phyloP scores from a whole-genome alignment of 306 rosid genomes.

The Amphicarpaea edgeworthii region DNA sequence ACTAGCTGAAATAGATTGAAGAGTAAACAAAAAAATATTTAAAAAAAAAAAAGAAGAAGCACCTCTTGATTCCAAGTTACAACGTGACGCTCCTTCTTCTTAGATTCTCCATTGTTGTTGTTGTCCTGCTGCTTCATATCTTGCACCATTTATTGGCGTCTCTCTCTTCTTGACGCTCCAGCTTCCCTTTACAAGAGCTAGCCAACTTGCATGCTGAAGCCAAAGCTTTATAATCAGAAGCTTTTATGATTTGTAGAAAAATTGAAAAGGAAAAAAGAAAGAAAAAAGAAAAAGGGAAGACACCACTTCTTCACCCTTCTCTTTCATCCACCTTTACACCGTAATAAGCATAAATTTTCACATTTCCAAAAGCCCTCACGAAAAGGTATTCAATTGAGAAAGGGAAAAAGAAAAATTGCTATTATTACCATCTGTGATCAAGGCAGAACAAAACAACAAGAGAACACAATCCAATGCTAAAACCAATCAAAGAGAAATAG shows the following conservation, averaged over 20 bases:
- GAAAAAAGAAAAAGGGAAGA: not conserved
- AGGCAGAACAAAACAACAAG: constrained; percentile 10
- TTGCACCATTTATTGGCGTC: constrained; percentile 44
- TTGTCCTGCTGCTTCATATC: constrained; percentile 45
- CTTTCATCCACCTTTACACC: constrained; percentile 54
- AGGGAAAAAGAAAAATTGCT: not conserved
- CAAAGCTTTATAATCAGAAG: constrained; percentile 47
- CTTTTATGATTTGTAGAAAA: constrained; percentile 7
- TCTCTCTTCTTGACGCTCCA: constrained; percentile 68
- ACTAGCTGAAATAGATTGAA: not conserved
- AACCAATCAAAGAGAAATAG: constrained; percentile 33
- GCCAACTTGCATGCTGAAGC: constrained; percentile 66
- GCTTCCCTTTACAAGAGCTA: constrained; percentile 56
- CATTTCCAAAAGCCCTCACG: constrained; percentile 49
- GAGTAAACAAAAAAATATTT: not conserved
- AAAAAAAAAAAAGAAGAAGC: not conserved
- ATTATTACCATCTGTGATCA: constrained; percentile 47
- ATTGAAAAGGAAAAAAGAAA: not conserved
- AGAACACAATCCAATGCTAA: constrained; percentile 33
- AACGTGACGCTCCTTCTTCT: constrained; percentile 95
- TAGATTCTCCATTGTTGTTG: constrained; percentile 68
- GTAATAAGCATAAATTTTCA: constrained; percentile 46
- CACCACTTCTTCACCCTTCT: constrained; percentile 37
- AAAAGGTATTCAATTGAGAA: constrained; percentile 43
- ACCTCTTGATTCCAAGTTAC: constrained; percentile 94